Conservation (phyloP, 202 grass and related monocot species). For the Saccharum hybrid region DNA sequence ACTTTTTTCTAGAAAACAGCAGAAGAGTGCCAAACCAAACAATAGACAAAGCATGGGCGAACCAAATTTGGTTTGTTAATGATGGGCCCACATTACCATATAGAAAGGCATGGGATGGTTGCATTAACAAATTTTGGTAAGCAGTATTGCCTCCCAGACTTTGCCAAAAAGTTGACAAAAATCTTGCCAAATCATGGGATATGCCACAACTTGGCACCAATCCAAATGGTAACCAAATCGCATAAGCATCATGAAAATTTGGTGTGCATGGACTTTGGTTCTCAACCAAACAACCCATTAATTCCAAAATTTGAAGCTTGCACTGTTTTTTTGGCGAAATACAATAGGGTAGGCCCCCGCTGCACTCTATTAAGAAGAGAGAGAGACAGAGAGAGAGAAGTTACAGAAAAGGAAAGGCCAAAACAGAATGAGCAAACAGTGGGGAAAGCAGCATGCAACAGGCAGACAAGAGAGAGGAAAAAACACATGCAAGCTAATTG, state of each 20-base stretch:
- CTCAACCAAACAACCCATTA: neutral
- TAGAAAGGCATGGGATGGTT: neutral
- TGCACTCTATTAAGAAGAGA: neutral
- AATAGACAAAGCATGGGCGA: neutral
- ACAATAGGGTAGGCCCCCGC: neutral
- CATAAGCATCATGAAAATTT: neutral
- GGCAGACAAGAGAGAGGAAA: neutral
- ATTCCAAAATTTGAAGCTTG: neutral
- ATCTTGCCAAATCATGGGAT: slow-evolving; percentile 8
- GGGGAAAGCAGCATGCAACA: neutral
- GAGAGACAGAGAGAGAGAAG: neutral
- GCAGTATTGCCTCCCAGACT: neutral
- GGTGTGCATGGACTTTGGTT: neutral
- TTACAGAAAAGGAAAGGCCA: neutral
- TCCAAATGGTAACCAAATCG: neutral
- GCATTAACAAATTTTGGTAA: neutral
- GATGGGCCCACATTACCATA: neutral
- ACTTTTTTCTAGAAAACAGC: neutral
- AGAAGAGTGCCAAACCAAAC: neutral
- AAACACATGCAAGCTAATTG: neutral
- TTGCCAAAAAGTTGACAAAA: neutral
- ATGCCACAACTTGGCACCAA: neutral
- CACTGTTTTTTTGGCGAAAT: neutral
- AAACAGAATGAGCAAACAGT: neutral
- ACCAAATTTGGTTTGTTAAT: neutral